phyloP scores from a whole-genome alignment of 176 grass and related monocot species.

The Coix lacrymajobi region DNA sequence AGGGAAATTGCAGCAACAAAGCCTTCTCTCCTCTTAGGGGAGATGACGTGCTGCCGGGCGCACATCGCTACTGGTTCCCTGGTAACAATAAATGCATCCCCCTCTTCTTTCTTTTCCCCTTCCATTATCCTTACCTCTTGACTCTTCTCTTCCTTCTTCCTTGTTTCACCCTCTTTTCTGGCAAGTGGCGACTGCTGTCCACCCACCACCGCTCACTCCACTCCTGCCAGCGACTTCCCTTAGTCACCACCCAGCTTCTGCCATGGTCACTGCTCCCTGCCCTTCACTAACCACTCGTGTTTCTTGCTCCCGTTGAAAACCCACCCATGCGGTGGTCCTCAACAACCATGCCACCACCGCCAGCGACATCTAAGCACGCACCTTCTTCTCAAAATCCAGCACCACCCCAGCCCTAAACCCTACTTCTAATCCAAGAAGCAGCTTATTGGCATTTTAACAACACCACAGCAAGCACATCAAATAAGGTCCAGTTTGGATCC shows the following conservation, averaged over 20 bases:
- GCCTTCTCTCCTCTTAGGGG: neutral
- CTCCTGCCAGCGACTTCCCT: too few species aligned
- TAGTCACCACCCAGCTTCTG: too few species aligned
- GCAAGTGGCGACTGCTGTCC: too few species aligned
- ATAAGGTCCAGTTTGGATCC: too few species aligned
- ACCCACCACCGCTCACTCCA: neutral
- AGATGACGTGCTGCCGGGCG: too few species aligned
- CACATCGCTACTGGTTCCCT: neutral
- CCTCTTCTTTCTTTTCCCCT: neutral
- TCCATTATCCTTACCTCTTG: too few species aligned
- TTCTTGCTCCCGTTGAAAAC: neutral
- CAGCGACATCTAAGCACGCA: neutral
- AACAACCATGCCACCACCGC: neutral
- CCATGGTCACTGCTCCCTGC: neutral
- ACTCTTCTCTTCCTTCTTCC: too few species aligned
- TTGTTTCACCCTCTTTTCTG: neutral
- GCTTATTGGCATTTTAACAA: too few species aligned
- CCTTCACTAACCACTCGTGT: neutral
- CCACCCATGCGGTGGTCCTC: neutral
- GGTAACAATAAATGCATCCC: neutral
- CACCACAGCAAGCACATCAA: too few species aligned
- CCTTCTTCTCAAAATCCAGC: neutral
- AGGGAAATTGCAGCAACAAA: neutral
- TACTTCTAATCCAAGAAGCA: too few species aligned
- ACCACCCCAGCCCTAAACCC: neutral